Percentiles rank a stretch among this genome's conserved stretches.
Conservation (phyloP, 805 yeast genomes). For the Cyberlindnera bimundalis region DNA sequence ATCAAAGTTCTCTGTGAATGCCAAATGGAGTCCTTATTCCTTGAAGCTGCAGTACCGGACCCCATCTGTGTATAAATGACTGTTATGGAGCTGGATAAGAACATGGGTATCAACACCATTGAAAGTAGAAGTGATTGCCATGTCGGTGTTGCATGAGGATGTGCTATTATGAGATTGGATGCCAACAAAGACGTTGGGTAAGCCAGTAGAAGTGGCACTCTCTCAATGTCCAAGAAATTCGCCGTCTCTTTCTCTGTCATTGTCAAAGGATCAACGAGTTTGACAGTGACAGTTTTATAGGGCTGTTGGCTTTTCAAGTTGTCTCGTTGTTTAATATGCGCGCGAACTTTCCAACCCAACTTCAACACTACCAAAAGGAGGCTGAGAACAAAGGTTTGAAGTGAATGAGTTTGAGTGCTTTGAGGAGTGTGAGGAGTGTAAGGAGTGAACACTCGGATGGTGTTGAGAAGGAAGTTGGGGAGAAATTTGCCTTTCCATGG, state of each 20-base stretch:
- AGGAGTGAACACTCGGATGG: no score
- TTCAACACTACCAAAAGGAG: not conserved
- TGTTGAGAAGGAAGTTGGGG: no score
- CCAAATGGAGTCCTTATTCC: not conserved
- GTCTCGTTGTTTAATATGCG: no score
- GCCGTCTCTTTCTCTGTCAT: conserved; percentile 1
- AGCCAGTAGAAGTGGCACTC: conserved; percentile 27
- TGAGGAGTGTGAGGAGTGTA: not conserved
- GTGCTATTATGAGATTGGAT: conserved; percentile 19
- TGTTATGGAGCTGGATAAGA: conserved; percentile 18
- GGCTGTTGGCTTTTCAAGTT: no score
- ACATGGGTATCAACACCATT: conserved; percentile 14
- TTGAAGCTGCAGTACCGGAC: not conserved
- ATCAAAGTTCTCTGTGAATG: conserved; percentile 8
- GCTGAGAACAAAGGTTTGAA: not conserved
- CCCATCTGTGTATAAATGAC: conserved; percentile 9
- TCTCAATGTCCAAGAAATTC: conserved; percentile 26
- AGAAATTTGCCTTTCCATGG: no score
- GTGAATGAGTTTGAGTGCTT: not conserved
- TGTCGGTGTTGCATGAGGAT: conserved; percentile 1
- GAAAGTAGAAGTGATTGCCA: conserved; percentile 3
- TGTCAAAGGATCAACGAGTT: no score
- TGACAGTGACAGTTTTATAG: no score
- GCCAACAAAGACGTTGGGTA: conserved; percentile 26
- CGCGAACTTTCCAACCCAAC: not conserved